phyloP scores from a whole-genome alignment of 129 eudicot genomes.

The Deinandra increscens region DNA sequence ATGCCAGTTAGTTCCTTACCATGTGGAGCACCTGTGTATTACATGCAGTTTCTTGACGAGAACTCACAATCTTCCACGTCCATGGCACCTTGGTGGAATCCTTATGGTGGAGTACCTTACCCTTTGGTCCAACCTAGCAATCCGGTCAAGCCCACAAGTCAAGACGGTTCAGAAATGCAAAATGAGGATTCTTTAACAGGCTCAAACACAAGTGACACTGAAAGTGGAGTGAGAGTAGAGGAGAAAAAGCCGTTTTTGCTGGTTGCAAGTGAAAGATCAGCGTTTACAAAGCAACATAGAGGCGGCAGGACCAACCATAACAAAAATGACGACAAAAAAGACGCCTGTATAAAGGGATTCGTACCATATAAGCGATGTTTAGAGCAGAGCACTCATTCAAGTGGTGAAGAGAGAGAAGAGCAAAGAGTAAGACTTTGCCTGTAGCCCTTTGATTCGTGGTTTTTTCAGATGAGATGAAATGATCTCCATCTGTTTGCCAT shows the following conservation, averaged over 20 bases:
- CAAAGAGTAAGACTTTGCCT: conserved; percentile 64
- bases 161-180: conserved; percentile 24
- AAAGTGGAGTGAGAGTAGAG: conserved; percentile 27
- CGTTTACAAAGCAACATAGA: conserved; percentile 31
- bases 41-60: conserved; percentile 36
- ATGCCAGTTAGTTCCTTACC: conserved; percentile 30
- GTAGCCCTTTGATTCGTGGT: conserved; percentile 28
- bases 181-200: conserved; percentile 55
- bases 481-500: conserved; percentile 29
- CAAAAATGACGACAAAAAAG: conserved; percentile 26
- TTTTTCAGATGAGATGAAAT: conserved; percentile 30
- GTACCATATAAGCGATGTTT: conserved; percentile 82
- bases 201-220: conserved; percentile 52
- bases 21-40: conserved; percentile 36
- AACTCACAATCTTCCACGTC: conserved; percentile 23
- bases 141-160: conserved; percentile 19
- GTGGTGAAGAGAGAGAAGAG: conserved; percentile 48
- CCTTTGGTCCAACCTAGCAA: conserved; percentile 24
- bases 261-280: conserved; percentile 38
- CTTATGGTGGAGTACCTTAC: conserved; percentile 39
- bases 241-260: conserved; percentile 17
- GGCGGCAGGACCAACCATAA: not conserved
- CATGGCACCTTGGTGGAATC: conserved; percentile 51
- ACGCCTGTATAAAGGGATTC: conserved; percentile 40
- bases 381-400: conserved; percentile 47